Evolutionary conservation across 768 basidiomycete species (phyloP).

Genomic region (Kwoniella dendrophila): DNA sequence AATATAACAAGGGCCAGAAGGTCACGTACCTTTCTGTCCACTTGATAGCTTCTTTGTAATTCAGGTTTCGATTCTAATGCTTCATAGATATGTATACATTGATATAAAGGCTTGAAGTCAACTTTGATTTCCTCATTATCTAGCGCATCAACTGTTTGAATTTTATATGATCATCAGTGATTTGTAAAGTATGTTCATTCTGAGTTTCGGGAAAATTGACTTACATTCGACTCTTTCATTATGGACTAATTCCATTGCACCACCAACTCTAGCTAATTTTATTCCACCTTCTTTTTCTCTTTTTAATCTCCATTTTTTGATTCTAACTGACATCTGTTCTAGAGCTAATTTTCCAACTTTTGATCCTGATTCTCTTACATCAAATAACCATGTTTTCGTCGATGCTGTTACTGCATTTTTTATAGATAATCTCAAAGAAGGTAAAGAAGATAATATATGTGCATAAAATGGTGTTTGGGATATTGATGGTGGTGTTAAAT

Average conservation of each 20-base stretch:
- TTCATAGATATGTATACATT: slow-evolving; percentile 95
- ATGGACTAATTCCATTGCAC: slow-evolving; percentile 86
- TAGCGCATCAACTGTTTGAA: slow-evolving; percentile 78
- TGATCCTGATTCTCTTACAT: slow-evolving; percentile 84
- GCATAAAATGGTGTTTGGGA: slow-evolving; percentile 92
- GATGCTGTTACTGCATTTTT: slow-evolving; percentile 92
- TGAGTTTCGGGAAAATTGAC: slow-evolving; percentile 48
- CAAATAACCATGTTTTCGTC: slow-evolving; percentile 94
- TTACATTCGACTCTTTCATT: slow-evolving; percentile 93
- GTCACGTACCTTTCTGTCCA: slow-evolving; percentile 79
- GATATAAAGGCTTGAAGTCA: slow-evolving; percentile 91
- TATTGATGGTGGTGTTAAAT: slow-evolving; percentile 81
- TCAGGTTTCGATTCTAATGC: slow-evolving; percentile 88
- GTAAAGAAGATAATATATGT: slow-evolving; percentile 85
- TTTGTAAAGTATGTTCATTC: background rate
- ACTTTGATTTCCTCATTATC: slow-evolving; percentile 84
- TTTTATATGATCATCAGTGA: background rate
- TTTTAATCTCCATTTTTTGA: slow-evolving; percentile 76
- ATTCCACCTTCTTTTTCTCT: slow-evolving; percentile 82
- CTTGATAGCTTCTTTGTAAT: slow-evolving; percentile 87
- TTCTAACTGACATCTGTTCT: slow-evolving; percentile 83
- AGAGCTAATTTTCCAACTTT: slow-evolving; percentile 83
- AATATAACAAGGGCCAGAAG: background rate
- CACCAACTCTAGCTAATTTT: slow-evolving; percentile 76
- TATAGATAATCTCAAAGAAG: slow-evolving; percentile 83